phyloP scores from a whole-genome alignment of 352 stramenopile species.

The Phytophthora pinifolia region DNA sequence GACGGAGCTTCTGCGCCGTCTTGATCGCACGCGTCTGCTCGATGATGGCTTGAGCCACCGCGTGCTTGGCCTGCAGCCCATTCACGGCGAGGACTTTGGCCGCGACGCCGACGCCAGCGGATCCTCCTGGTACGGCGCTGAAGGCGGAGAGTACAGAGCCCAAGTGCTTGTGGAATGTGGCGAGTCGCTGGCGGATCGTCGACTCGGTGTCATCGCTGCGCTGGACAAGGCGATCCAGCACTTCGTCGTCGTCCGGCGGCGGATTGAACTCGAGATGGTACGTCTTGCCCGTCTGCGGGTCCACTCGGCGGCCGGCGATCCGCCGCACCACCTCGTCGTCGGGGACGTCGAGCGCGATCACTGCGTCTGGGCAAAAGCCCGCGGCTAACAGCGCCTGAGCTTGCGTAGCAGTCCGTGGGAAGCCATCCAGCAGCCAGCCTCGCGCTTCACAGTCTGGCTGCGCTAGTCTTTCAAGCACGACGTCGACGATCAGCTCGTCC shows the following conservation, averaged over 20 bases:
- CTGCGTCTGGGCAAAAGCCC: slow-evolving; percentile 87
- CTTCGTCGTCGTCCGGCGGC: slow-evolving; percentile 68
- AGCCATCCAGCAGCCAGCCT: slow-evolving; percentile 94
- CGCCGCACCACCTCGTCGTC: slow-evolving; percentile 95
- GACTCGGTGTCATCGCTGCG: slow-evolving; percentile 93
- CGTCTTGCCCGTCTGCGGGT: slow-evolving; percentile 92
- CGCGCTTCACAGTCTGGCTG: slow-evolving; percentile 79
- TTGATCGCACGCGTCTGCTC: slow-evolving; percentile 42
- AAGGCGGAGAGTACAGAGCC: slow-evolving; percentile 52
- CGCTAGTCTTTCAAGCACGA: slow-evolving; percentile 69
- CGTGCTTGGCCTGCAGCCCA: slow-evolving; percentile 47
- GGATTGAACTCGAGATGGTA: slow-evolving; percentile 98
- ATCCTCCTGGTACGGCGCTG: slow-evolving; percentile 4
- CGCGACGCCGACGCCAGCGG: not conserved
- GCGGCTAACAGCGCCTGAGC: slow-evolving; percentile 80
- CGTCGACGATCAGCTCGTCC: slow-evolving; percentile 92
- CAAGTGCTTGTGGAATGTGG: slow-evolving; percentile 85
- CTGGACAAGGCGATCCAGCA: slow-evolving; percentile 78
- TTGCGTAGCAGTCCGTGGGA: slow-evolving; percentile 89
- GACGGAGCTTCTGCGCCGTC: slow-evolving; percentile 38
- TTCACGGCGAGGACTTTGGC: slow-evolving; percentile 46
- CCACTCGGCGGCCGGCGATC: slow-evolving; percentile 95
- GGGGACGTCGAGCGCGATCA: slow-evolving; percentile 93
- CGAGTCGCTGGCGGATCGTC: slow-evolving; percentile 88
- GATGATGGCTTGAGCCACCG: slow-evolving; percentile 36